phyloP scores from a whole-genome alignment of 345 rosid genomes.

The Limnanthes douglasii region DNA sequence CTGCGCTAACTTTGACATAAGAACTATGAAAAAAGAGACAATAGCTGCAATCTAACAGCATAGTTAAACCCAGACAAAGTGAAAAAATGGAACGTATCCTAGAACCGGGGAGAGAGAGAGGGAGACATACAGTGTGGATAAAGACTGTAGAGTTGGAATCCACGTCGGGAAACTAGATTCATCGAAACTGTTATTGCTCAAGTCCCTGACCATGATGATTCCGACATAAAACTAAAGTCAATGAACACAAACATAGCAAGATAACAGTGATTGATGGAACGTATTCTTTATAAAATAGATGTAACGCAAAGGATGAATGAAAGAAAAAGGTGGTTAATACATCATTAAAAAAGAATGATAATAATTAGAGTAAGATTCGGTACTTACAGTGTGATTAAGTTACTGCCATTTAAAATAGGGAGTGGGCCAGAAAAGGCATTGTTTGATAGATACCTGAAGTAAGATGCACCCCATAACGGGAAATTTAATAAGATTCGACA shows the following conservation, averaged over 20 bases:
- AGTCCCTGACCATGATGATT: no score
- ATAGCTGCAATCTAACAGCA: no score
- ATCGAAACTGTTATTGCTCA: conserved; percentile 61
- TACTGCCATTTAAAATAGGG: conserved; percentile 34
- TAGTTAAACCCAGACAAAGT: no score
- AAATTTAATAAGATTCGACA: no score
- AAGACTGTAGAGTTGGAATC: conserved; percentile 25
- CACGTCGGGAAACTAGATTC: conserved; percentile 41
- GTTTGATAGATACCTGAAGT: conserved; percentile 61
- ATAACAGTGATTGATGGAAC: conserved; percentile 1
- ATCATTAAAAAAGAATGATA: neutral
- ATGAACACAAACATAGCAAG: neutral
- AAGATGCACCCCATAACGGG: no score
- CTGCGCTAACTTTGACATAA: no score
- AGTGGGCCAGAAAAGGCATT: conserved; percentile 38
- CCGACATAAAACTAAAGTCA: neutral
- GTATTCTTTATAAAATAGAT: no score
- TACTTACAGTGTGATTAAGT: conserved; percentile 58
- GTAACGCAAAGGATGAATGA: neutral
- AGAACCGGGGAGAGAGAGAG: conserved; percentile 3
- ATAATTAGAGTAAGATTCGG: neutral
- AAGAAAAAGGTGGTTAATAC: neutral
- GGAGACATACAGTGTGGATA: conserved; percentile 59
- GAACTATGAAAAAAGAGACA: no score
- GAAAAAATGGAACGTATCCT: neutral